Base-by-base conservation (phyloP, 2,329 filamentous ascomycete genomes). In the Colletotrichum magnum region DNA sequence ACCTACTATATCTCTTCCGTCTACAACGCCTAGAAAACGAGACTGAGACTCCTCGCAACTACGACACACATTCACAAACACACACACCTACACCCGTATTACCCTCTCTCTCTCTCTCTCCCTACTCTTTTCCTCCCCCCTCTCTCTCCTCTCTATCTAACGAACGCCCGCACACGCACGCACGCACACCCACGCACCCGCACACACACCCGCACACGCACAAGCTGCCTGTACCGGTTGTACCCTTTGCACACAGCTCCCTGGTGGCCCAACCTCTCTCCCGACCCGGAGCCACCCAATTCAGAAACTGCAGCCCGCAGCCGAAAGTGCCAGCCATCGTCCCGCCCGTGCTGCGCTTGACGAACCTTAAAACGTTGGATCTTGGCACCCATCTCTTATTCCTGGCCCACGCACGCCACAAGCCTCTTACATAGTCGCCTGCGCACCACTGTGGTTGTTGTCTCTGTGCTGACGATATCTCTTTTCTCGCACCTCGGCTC, bases 341-440 rank as follows among this genome's bases (percentile, higher is more conserved):
- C 16, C 39, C 36, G 56, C 41, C 62, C 43, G 66, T 69, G 61
- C 62, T 51, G 54, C 61, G 66, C 62, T 56, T 52, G 56, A 60
- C 63, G 54, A 69, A 69, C 62, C 63, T 66, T 69, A 66, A 60
- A 67, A 65, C 39, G n/a, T 28, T 58, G 47, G 52, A 15, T 57
- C 18, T 48, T 45, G 16, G 43, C 41, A 54, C 58, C 43, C 36
- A 36, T 51, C 28, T 47, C 63, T 68, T 56, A 63, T 69, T 67
- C 56, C 63, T 66, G 63, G 39, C 36, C 51, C 41, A 69, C 62
- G 50, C 56, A 56, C 50, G 60, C 53, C 65, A 58, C 65, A 58
- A 58, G 39, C 52, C 58, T 18, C 54, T 36, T 41, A 56, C 53
- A 64, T 56, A 58, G 45, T 28, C 60, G 51, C 47, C 24, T 53